Base-by-base conservation (phyloP, 139 green algal genomes). In the Volvox reticuliferus region DNA sequence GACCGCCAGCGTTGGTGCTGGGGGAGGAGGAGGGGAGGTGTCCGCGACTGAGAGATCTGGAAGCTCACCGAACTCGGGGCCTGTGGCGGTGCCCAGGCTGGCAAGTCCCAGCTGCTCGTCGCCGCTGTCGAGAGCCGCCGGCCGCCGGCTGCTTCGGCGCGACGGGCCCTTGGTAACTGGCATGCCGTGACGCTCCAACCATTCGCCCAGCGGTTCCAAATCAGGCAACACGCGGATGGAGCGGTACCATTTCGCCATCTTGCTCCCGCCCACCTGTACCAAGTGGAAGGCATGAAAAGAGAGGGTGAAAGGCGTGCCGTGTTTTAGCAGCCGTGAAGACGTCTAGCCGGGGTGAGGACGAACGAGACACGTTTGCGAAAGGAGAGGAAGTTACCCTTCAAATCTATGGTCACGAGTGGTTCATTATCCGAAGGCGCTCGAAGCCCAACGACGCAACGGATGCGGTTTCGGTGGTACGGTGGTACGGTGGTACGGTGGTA, bases 181-280 rank as follows among this genome's bases (percentile, higher is more conserved):
- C 35, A 89, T 55, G 28, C 44, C 69, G 84, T 82, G 84, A 0
- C 84, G 68, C 69, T 82, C 84, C 18, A 89, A 67, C 84, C 84
- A 89, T 30, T 89, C 84, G 68, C 84, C 84, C 84, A 89, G 84
- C 2, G 84, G 68, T 37, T 89, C 84, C 69, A 89, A n/a, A 63
- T 89, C 84, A 21, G 84, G 84, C 69, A 89, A 30, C 84, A 89
- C 84, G 17, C 84, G 84, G 84, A 89, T 89, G 68, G 84, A 89
- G 84, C 84, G 84, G 44, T 89, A 89, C 84, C 84, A 89, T 50
- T 89, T 89, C 68, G 68, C 68, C 69, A 82, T 82, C 67, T 81
- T 82, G 84, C 37, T 73, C 37, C 84, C 69, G 67, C 84, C 84
- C 26, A 82, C n/a, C 84, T 89, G 84, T 30, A n/a, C 44, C 44